Percentiles rank a stretch among this genome's conserved stretches.
These are phyloP conservation scores for Polyporus tsugae DNA, from an alignment of 1,284 basidiomycete species.

Conservation along the genomic window DNA sequence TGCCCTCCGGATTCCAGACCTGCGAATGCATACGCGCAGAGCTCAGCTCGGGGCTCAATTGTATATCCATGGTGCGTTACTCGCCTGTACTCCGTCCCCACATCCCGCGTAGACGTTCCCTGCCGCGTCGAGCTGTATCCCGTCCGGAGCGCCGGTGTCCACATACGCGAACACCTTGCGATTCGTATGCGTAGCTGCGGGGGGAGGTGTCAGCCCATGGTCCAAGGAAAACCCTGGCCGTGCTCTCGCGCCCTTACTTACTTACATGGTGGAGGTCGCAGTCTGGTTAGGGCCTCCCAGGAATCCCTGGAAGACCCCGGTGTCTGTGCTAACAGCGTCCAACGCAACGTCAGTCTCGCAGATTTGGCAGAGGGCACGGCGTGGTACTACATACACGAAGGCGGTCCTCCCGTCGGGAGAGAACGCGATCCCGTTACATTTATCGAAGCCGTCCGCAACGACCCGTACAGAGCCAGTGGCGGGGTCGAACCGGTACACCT, in stretches of 20 bases:
- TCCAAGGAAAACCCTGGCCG: no score
- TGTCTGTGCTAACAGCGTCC: constrained; percentile 55
- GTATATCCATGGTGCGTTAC: constrained; percentile 26
- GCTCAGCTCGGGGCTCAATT: background rate
- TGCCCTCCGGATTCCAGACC: constrained; percentile 72
- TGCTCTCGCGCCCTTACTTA: constrained; percentile 48
- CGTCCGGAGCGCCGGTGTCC: constrained; percentile 71
- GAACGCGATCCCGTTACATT: constrained; percentile 75
- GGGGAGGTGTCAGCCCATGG: background rate
- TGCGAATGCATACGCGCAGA: constrained; percentile 34
- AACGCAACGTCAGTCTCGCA: background rate
- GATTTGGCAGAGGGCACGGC: background rate
- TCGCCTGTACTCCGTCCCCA: constrained; percentile 76
- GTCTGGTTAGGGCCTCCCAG: constrained; percentile 69
- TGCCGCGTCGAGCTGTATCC: constrained; percentile 62
- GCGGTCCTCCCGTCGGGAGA: constrained; percentile 68
- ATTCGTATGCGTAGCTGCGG: constrained; percentile 75
- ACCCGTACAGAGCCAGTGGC: constrained; percentile 68
- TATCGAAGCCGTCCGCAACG: constrained; percentile 73
- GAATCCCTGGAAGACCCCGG: constrained; percentile 55
- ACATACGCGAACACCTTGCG: constrained; percentile 76
- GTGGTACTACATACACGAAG: constrained; percentile 61
- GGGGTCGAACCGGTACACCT: constrained; percentile 79
- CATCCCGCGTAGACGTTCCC: constrained; percentile 78
- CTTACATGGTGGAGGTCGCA: constrained; percentile 74